phyloP scores from a whole-genome alignment of 192 early-diverging fungal genomes.

The Helicostylum pulchrum region DNA sequence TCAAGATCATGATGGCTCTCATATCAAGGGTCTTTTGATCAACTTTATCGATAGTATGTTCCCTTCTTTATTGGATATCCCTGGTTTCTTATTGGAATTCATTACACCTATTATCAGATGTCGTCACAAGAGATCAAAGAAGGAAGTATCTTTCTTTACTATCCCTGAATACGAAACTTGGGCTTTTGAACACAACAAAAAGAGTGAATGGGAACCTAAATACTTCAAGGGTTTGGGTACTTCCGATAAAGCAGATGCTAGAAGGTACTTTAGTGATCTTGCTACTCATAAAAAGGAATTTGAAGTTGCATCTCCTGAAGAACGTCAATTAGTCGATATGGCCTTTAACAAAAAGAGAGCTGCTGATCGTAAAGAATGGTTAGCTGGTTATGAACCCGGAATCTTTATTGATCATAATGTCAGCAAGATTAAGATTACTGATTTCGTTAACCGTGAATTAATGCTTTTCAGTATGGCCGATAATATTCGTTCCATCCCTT shows the following conservation, averaged over 20 bases:
- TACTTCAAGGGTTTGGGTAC: constrained; percentile 99
- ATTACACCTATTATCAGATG: constrained; percentile 94
- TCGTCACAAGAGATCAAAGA: constrained; percentile 55
- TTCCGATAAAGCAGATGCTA: constrained; percentile 75
- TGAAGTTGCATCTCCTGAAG: constrained; percentile 47
- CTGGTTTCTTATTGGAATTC: constrained; percentile 92
- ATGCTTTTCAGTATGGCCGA: constrained; percentile 94
- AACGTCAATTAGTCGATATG: constrained; percentile 86
- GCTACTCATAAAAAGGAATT: constrained; percentile 80
- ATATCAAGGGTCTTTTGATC: constrained; percentile 96
- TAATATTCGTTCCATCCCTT: constrained; percentile 92
- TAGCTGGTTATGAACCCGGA: constrained; percentile 73
- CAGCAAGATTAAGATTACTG: constrained; percentile 69
- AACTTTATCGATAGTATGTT: constrained; percentile 95
- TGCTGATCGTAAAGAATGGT: constrained; percentile 94
- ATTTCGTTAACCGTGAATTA: constrained; percentile 96
- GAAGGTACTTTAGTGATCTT: constrained; percentile 89
- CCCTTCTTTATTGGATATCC: constrained; percentile 84
- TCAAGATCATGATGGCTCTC: constrained; percentile 96
- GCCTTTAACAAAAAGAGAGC: constrained; percentile 94
- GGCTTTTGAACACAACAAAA: constrained; percentile 62
- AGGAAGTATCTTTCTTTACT: constrained; percentile 80
- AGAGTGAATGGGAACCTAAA: constrained; percentile 82
- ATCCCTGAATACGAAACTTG: constrained; percentile 91
- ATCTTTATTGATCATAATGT: constrained; percentile 86